Evolutionary conservation across 2,329 filamentous ascomycete genomes (phyloP), one percentile per base, ranked within the genome.

Genomic region (Ceratocystis cubensis): DNA sequence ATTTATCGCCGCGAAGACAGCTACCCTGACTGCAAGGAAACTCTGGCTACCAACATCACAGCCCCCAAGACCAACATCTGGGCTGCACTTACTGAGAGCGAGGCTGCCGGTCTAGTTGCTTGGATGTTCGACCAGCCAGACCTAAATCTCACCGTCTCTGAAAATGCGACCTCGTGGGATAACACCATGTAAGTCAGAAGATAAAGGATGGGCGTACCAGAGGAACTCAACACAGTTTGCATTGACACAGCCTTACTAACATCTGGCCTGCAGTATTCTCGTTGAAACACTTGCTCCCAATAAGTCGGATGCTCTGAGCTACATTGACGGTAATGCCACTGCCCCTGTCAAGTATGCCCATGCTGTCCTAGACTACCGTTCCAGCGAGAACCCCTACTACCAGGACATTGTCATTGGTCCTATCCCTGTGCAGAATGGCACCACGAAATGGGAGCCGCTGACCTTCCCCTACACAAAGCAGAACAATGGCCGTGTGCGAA

Each of bases 351-450:
- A 76, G 15, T 81, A 78, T 71, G 80, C 80, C 33, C 73, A 78
- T 25, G 78, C 75, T 1, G 76, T 80, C 64, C 75, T 81, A 50
- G 78, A 78, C 53, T 75, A 79, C 66, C 76, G 77, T 10, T 77
- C 76, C 0, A 77, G 76, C 59, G 69, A 70, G 3, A 73, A 76
- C 13, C 78, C 79, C 1, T 74, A 77, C 33, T 77, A 76, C 4
- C 76, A 79, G 66, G 78, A 81, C 69, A 80, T 78, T 69, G 78
- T 79, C 74, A 75, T 81, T 33, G 79, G 80, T 0, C 79, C 80
- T 1, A 73, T 82, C 2, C 80, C 80, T 1, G 73, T 80, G 2
- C 72, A 71, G 6, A 64, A 70, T 22, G 69, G 74, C 20, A 79
- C 78, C 4, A 75, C 69, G 17, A 71, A 78, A 30, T 69, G 65